Conservation (phyloP, 208 protist species). For the Leishmania martiniquensis region DNA sequence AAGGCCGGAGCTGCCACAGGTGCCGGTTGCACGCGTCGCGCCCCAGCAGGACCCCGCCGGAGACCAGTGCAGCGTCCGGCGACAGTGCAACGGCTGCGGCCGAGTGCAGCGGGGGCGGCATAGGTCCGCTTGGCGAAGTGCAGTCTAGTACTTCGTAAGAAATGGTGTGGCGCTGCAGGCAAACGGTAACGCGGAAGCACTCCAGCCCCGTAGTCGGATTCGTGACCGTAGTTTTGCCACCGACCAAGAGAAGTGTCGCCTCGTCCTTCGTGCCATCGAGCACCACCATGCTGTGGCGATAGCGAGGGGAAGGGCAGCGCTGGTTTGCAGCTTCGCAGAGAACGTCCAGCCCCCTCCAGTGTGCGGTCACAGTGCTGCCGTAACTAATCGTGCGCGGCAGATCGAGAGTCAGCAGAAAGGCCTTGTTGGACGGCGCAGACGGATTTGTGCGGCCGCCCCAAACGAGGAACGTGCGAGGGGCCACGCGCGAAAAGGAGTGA, state of each 20-base stretch:
- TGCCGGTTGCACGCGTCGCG: constrained; percentile 15
- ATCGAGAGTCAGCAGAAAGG: constrained; percentile 56
- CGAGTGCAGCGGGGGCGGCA: constrained; percentile 54
- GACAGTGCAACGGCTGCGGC: constrained; percentile 37
- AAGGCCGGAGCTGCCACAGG: constrained; percentile 24
- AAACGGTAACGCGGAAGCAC: constrained; percentile 25
- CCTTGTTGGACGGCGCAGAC: constrained; percentile 34
- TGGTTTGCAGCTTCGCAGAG: not conserved
- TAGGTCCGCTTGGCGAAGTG: not conserved
- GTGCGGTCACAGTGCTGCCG: constrained; percentile 19
- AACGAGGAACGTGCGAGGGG: constrained; percentile 59
- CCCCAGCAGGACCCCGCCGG: constrained; percentile 14
- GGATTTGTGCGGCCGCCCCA: constrained; percentile 87
- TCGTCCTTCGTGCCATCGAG: constrained; percentile 9
- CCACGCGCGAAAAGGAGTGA: constrained; percentile 69
- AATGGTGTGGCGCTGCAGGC: constrained; percentile 1
- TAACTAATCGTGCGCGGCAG: constrained; percentile 28
- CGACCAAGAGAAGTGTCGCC: constrained; percentile 55
- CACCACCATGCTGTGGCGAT: constrained; percentile 27
- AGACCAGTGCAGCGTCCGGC: constrained; percentile 19
- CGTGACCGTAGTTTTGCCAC: constrained; percentile 38
- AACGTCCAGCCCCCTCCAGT: constrained; percentile 23
- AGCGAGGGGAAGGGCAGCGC: constrained; percentile 9
- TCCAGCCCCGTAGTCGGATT: not conserved
- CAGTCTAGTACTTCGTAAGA: constrained; percentile 16